A percentile compares a stretch with the other conserved stretches of the same genome.
These are phyloP conservation scores for Cercospora berteroae DNA, from an alignment of 2,329 filamentous ascomycete genomes.

Conservation along the genomic window DNA sequence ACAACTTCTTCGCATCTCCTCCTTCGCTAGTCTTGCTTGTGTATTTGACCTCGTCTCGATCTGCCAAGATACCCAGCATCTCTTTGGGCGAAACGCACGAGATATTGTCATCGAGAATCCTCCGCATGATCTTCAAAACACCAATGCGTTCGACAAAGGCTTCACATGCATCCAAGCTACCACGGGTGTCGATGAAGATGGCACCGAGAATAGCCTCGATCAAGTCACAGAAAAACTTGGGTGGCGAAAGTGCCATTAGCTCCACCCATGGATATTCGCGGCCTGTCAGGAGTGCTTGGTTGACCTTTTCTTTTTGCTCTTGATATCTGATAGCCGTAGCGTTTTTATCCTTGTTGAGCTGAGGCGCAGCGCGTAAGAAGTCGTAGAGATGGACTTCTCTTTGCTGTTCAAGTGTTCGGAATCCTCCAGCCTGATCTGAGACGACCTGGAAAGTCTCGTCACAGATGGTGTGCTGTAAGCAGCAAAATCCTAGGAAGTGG, in stretches of 20 bases:
- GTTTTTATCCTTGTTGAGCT: slow-evolving; percentile 51
- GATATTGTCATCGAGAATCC: slow-evolving; percentile 57
- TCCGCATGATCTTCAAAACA: slow-evolving; percentile 61
- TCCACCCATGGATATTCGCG: slow-evolving; percentile 72
- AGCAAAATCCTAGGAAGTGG: slow-evolving; percentile 73
- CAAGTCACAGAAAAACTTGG: slow-evolving; percentile 81
- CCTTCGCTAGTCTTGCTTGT: slow-evolving; percentile 11
- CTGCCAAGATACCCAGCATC: slow-evolving; percentile 61
- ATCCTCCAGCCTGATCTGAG: slow-evolving; percentile 4
- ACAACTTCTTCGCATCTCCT: slow-evolving; percentile 21
- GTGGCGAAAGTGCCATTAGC: slow-evolving; percentile 62
- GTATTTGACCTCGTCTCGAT: slow-evolving; percentile 56
- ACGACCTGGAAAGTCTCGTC: slow-evolving; percentile 37
- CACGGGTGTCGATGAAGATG: slow-evolving; percentile 74
- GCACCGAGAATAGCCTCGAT: slow-evolving; percentile 79
- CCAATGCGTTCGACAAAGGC: slow-evolving; percentile 63
- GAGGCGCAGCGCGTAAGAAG: slow-evolving; percentile 34
- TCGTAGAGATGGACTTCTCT: slow-evolving; percentile 29
- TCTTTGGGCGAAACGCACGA: slow-evolving; percentile 64
- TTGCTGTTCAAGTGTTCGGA: slow-evolving; percentile 3
- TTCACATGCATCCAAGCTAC: slow-evolving; percentile 59
- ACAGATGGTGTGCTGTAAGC: slow-evolving; percentile 56
- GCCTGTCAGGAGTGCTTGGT: slow-evolving; percentile 51
- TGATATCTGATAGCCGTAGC: slow-evolving; percentile 49
- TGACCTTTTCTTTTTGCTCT: slow-evolving; percentile 51